Conservation (phyloP, 495 filamentous ascomycete genomes). For the Filosporella fistucella region DNA sequence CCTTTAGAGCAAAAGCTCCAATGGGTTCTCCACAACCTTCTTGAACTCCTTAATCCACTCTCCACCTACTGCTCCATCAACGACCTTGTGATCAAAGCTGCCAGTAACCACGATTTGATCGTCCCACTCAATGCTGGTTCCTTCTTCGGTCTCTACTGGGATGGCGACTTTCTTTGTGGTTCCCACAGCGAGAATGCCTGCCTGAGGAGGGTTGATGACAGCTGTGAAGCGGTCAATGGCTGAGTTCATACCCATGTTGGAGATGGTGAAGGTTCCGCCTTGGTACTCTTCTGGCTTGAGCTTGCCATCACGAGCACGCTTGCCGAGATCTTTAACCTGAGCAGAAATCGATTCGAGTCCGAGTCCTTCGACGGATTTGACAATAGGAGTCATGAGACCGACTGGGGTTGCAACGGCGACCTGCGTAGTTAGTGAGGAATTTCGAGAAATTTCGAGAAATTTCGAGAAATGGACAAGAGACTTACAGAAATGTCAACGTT, state of each 20-base stretch:
- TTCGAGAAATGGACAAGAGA: not conserved
- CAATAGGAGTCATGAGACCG: constrained; percentile 96
- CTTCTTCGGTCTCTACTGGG: constrained; percentile 80
- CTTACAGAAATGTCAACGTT: constrained; percentile 71
- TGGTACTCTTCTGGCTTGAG: constrained; percentile 99
- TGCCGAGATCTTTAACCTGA: constrained; percentile 90
- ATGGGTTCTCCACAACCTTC: constrained; percentile 94
- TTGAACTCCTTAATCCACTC: constrained; percentile 98
- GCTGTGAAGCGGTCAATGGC: constrained; percentile 98
- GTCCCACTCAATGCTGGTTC: constrained; percentile 81
- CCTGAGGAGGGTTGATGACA: constrained; percentile 98
- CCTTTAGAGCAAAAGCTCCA: constrained; percentile 78
- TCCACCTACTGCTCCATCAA: constrained; percentile 84
- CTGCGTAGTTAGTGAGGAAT: constrained; percentile 4
- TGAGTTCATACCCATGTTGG: constrained; percentile 99
- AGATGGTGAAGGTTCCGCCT: constrained; percentile 98
- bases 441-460: not conserved
- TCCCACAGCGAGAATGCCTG: constrained; percentile 91
- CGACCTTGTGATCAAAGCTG: constrained; percentile 96
- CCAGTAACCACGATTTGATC: constrained; percentile 92
- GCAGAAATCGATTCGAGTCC: constrained; percentile 84
- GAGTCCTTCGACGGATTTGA: constrained; percentile 76
- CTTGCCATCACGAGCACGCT: constrained; percentile 94
- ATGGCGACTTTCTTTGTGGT: constrained; percentile 92
- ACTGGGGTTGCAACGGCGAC: constrained; percentile 93